Conservation (phyloP, 2,329 filamentous ascomycete species). For the Beauveria varroae region DNA sequence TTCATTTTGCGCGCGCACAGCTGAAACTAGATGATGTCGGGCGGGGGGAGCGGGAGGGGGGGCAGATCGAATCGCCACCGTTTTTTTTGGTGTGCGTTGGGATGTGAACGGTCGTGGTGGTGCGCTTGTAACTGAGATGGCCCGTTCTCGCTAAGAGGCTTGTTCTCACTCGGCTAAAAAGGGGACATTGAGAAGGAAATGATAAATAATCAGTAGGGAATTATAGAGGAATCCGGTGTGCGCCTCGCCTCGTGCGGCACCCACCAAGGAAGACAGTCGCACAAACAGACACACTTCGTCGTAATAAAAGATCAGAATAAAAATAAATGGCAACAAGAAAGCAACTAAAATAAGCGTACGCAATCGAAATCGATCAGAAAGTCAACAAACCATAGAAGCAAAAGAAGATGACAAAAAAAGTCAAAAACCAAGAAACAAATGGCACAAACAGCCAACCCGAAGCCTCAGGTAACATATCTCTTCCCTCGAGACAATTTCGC, state of each 20-base stretch:
- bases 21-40: not conserved
- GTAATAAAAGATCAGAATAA: not conserved
- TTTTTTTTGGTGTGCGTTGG: no score
- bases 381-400: not conserved
- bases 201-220: no score
- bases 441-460: slow-evolving; percentile 9
- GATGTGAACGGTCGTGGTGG: no score
- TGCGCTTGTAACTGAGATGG: no score
- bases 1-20: not conserved
- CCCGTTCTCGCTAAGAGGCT: no score
- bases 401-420: slow-evolving; percentile 6
- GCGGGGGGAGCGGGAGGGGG: not conserved
- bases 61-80: no score
- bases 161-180: no score
- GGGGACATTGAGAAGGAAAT: no score
- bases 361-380: not conserved
- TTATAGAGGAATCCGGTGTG: no score
- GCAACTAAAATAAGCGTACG: slow-evolving; percentile 5
- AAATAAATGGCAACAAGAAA: not conserved
- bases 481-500: slow-evolving; percentile 4
- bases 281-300: not conserved
- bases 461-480: not conserved
- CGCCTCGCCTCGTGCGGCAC: not conserved
- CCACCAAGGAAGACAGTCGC: not conserved
- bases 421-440: not conserved